These are phyloP conservation scores for Colletotrichum higginsianum DNA, from an alignment of 2,329 filamentous ascomycete genomes.

Conservation along the genomic window DNA sequence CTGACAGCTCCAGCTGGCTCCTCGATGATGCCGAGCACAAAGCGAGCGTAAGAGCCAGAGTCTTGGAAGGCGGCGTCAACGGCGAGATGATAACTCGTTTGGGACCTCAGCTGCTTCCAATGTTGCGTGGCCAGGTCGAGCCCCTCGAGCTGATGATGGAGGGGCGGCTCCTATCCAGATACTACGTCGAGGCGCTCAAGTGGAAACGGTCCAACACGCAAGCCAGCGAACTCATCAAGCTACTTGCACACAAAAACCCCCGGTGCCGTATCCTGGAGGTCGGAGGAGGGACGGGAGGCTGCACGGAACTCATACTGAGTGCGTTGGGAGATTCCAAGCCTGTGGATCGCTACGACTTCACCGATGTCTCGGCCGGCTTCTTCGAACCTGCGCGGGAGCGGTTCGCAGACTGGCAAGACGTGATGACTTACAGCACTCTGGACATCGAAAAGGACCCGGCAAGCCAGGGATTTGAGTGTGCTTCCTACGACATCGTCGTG, in stretches of 20 bases:
- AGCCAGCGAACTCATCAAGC: slow-evolving; percentile 1
- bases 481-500: slow-evolving; percentile 48
- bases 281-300: slow-evolving; percentile 52
- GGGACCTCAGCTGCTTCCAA: not conserved
- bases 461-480: slow-evolving; percentile 46
- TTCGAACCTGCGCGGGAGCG: slow-evolving; percentile 49
- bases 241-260: slow-evolving; percentile 49
- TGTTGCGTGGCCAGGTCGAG: slow-evolving; percentile 14
- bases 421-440: slow-evolving; percentile 52
- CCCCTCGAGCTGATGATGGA: slow-evolving; percentile 32
- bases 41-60: not conserved
- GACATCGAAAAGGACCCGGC: slow-evolving; percentile 51
- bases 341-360: slow-evolving; percentile 49
- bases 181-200: slow-evolving; percentile 27
- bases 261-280: slow-evolving; percentile 53
- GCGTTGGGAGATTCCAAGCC: slow-evolving; percentile 23
- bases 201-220: slow-evolving; percentile 17
- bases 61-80: slow-evolving; percentile 20
- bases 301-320: slow-evolving; percentile 47
- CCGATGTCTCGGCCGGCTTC: slow-evolving; percentile 56
- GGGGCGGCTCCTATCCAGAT: slow-evolving; percentile 23
- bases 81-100: slow-evolving; percentile 25
- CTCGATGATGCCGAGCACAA: slow-evolving; percentile 1
- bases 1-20: slow-evolving; percentile 11
- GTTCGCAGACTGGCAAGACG: slow-evolving; percentile 42